Conservation (phyloP, 129 eudicot species). For the carrot (Daucus carota) region DH1_v3.0 NC_030384.2:41576501-41577000, state of each 20-base stretch:
- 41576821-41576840: background rate
- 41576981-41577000: conserved; percentile 48
- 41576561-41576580: background rate
- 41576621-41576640: background rate
- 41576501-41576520: background rate
- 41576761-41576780: background rate
- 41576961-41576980: background rate
- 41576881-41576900: background rate
- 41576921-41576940: background rate
- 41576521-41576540: background rate
- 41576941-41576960: background rate
- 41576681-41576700: background rate
- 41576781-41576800: background rate
- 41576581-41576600: background rate
- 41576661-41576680: background rate
- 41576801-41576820: background rate
- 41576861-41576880: background rate
- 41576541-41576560: background rate
- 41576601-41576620: background rate
- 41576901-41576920: background rate
- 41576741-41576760: background rate
- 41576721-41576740: background rate
- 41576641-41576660: background rate
- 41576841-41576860: background rate
- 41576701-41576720: background rate